Evolutionary conservation across 1,139 yeast species (phyloP).

Genomic region (Nakaseomyces delphensis): DNA sequence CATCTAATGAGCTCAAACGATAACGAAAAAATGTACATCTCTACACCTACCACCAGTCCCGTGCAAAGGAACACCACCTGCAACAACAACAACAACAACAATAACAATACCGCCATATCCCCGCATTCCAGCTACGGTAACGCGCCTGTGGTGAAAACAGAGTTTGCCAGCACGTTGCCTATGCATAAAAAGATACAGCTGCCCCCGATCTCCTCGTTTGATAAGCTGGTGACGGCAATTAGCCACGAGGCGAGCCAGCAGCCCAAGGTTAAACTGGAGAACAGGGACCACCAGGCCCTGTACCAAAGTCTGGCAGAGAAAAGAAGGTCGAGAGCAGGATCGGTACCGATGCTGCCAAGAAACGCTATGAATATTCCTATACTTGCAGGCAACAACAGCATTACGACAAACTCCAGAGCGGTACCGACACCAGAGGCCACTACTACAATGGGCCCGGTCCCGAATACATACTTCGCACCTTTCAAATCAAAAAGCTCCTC

Average conservation of each 20-base stretch:
- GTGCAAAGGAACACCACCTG: not conserved
- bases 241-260: not conserved
- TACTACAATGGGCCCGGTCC: not conserved
- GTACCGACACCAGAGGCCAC: slow-evolving; percentile 1
- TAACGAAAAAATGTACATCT: not conserved
- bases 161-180: not conserved
- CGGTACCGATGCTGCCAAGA: not conserved
- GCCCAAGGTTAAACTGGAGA: not conserved
- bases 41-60: not conserved
- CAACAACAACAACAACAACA: not conserved
- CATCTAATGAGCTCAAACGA: slow-evolving; percentile 5
- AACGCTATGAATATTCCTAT: not conserved
- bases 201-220: slow-evolving; percentile 3
- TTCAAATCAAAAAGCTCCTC: not conserved
- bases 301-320: not conserved
- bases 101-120: not conserved
- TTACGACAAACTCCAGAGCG: not conserved
- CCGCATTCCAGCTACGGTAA: not conserved
- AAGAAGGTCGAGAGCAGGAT: not conserved
- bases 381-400: not conserved
- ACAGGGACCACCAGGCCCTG: not conserved
- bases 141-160: not conserved
- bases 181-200: not conserved
- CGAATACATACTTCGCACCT: not conserved
- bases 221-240: not conserved